These are phyloP conservation scores for Mycena sp. DNA, from an alignment of 1,284 basidiomycete species.

Conservation along the genomic window DNA sequence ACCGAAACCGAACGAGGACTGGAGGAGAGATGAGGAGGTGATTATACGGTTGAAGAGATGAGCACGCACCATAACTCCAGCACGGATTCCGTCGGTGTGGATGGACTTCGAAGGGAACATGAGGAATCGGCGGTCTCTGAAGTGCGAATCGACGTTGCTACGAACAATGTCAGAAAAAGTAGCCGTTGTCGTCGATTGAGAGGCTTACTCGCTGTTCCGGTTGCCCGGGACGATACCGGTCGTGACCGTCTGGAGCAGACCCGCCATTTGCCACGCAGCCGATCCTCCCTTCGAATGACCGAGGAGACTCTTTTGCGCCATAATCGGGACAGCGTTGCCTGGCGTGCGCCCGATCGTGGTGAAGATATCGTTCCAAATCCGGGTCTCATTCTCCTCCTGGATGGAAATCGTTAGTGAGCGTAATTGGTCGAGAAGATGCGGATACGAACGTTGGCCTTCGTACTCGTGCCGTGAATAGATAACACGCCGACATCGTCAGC, in stretches of 20 bases:
- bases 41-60: neutral
- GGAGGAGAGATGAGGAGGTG: slow-evolving; percentile 5
- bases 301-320: slow-evolving; percentile 97
- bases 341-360: slow-evolving; percentile 87
- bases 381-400: slow-evolving; percentile 96
- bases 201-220: slow-evolving; percentile 89
- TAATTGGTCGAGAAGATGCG: neutral
- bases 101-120: slow-evolving; percentile 98
- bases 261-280: slow-evolving; percentile 97
- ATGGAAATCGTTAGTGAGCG: slow-evolving; percentile 26
- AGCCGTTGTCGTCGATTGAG: neutral
- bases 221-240: slow-evolving; percentile 96
- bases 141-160: slow-evolving; percentile 93
- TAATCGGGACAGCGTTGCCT: slow-evolving; percentile 95
- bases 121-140: slow-evolving; percentile 90
- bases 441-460: slow-evolving; percentile 86
- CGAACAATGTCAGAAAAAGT: slow-evolving; percentile 9
- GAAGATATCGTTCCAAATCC: slow-evolving; percentile 96
- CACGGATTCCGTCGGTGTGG: slow-evolving; percentile 91
- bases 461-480: slow-evolving; percentile 95
- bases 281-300: slow-evolving; percentile 98
- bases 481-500: slow-evolving; percentile 92
- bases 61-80: slow-evolving; percentile 82
- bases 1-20: slow-evolving; percentile 99
- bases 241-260: slow-evolving; percentile 88